phyloP scores from a whole-genome alignment of 129 eudicot species.

The Artemisia argyi region DNA sequence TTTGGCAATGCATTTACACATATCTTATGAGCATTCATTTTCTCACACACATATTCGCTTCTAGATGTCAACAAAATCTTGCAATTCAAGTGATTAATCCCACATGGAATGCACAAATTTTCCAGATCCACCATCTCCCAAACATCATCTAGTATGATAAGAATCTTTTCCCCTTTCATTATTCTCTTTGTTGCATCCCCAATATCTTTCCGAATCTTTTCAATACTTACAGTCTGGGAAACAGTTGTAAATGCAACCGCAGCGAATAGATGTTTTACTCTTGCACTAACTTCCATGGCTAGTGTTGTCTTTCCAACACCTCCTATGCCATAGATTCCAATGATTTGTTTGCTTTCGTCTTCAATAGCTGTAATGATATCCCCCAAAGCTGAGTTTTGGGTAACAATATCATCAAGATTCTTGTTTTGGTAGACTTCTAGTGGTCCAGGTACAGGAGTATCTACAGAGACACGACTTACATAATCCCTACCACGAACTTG shows the following conservation, averaged over 20 bases:
- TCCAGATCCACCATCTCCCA: conserved; percentile 5
- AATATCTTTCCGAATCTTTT: conserved; percentile 3
- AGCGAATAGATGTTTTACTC: conserved; percentile 1
- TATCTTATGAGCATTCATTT: conserved; percentile 13
- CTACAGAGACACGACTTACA: neutral
- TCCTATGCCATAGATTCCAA: conserved; percentile 17
- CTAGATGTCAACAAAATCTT: conserved; percentile 31
- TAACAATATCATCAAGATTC: conserved; percentile 6
- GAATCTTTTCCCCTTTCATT: neutral
- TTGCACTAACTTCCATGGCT: conserved; percentile 18
- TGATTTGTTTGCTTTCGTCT: conserved; percentile 9
- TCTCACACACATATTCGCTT: conserved; percentile 1
- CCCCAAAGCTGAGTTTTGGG: conserved; percentile 9
- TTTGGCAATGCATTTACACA: neutral
- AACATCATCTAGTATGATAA: conserved; percentile 29
- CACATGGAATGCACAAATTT: conserved; percentile 9
- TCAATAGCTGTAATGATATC: neutral
- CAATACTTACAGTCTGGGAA: neutral
- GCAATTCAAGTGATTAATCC: conserved; percentile 10
- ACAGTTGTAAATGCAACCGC: conserved; percentile 12
- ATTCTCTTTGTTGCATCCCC: neutral
- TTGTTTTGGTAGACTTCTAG: neutral
- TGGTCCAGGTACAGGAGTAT: neutral
- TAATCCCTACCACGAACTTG: neutral
- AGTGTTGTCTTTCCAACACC: conserved; percentile 25